Percentiles rank a stretch among this genome's conserved stretches.
These are phyloP conservation scores for Parafenestella ontariensis DNA, from an alignment of 2,329 filamentous ascomycete genomes.

Conservation along the genomic window DNA sequence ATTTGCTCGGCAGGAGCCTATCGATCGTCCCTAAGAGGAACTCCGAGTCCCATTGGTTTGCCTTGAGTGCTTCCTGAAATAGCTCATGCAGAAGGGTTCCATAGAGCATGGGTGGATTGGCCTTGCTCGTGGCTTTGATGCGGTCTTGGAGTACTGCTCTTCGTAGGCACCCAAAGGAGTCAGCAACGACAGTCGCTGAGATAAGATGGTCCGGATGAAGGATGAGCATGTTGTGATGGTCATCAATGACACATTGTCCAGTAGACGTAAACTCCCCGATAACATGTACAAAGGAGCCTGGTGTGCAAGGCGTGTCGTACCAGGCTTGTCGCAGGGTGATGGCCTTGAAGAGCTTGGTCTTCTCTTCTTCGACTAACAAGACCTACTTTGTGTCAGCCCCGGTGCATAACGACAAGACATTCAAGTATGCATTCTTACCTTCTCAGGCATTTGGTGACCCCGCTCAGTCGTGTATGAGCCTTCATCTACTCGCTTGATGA, in stretches of 20 bases:
- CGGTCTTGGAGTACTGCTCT: conserved; percentile 93
- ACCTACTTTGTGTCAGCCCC: conserved; percentile 62
- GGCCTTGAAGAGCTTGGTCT: conserved; percentile 67
- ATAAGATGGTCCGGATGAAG: conserved; percentile 95
- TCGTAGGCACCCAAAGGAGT: conserved; percentile 90
- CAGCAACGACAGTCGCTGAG: conserved; percentile 93
- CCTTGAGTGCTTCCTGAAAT: conserved; percentile 87
- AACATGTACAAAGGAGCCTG: conserved; percentile 82
- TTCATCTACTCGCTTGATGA: conserved; percentile 76
- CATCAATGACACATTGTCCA: conserved; percentile 82
- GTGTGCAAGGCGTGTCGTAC: conserved; percentile 78
- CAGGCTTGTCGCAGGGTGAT: conserved; percentile 85
- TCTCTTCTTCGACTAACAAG: conserved; percentile 81
- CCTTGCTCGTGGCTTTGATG: conserved; percentile 86
- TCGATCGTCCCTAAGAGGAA: conserved; percentile 74
- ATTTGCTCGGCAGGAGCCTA: conserved; percentile 73
- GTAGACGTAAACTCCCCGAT: conserved; percentile 75
- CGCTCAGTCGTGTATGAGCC: conserved; percentile 70
- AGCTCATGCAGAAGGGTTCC: conserved; percentile 94
- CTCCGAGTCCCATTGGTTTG: conserved; percentile 77
- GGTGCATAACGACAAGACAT: neutral
- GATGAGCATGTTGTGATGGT: conserved; percentile 83
- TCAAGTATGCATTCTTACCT: conserved; percentile 62
- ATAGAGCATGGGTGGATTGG: conserved; percentile 83
- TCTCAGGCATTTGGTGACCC: conserved; percentile 69